Conservation (phyloP, 1,139 yeast species). For the Diutina sp. region DNA sequence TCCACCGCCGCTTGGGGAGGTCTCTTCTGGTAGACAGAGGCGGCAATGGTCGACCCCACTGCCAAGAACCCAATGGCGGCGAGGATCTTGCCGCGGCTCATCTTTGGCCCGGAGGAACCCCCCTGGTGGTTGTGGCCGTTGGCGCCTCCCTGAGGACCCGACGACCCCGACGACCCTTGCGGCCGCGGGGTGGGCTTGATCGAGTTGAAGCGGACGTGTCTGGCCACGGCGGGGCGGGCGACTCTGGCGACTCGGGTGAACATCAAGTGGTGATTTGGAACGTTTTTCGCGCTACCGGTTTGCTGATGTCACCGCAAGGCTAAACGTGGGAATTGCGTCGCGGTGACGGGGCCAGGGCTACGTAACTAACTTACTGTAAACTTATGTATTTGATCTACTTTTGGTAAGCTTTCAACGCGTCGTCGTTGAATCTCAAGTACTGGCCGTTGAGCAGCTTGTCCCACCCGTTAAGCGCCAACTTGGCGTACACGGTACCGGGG, state of each 20-base stretch:
- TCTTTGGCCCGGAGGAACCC: background rate
- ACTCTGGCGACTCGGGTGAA: background rate
- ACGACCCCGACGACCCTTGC: background rate
- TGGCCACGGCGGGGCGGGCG: background rate
- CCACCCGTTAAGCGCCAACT: constrained; percentile 50
- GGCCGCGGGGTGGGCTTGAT: constrained; percentile 1
- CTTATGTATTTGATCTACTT: background rate
- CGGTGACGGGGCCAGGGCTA: background rate
- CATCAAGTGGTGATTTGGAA: background rate
- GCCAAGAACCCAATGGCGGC: constrained; percentile 25
- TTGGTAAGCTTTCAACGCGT: constrained; percentile 8
- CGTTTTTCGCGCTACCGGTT: background rate
- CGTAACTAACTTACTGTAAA: background rate
- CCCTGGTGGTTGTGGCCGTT: background rate
- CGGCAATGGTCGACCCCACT: constrained; percentile 33
- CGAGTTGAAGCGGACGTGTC: background rate
- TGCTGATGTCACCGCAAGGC: background rate
- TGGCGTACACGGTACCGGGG: constrained; percentile 46
- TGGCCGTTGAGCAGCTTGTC: constrained; percentile 43
- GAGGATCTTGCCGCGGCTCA: constrained; percentile 14
- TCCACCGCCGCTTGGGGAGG: constrained; percentile 37
- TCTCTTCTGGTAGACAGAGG: constrained; percentile 29
- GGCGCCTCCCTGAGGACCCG: background rate
- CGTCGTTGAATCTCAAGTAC: constrained; percentile 51
- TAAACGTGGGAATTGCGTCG: background rate